Base-by-base conservation (phyloP, 1,284 basidiomycete genomes). In the Heliocybe sulcata region DNA sequence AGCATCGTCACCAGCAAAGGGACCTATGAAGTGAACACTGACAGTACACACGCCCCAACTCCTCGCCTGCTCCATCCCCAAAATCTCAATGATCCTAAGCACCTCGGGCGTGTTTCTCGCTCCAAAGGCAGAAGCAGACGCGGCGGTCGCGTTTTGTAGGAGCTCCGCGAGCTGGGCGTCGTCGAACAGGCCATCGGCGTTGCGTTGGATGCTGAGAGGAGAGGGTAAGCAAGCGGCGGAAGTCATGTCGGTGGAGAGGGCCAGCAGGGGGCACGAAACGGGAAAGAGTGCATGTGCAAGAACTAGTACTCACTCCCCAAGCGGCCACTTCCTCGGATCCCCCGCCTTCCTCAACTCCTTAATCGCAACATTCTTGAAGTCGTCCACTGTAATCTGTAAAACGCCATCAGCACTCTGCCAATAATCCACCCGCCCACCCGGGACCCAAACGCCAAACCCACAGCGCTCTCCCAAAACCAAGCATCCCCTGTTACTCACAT, bases 21-120 rank as follows among this genome's bases (percentile, higher is more conserved):
- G 23, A 35, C n/a, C 58, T n/a, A n/a, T 4, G 12, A 31, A 31
- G 12, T 6, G 29, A 56, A 63, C 77, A 57, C 61, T 42, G 8
- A 85, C 82, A 26, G 91, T 85, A 67, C 90, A 92, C 29, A 80
- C 74, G 29, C 85, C 85, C 89, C 90, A 93, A 25, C 65, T 69
- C 56, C 90, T 73, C 22, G 81, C 79, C 65, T 89, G 86, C 61
- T 81, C 74, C 47, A 92, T 89, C 2, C 81, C 80, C 65, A 92
- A 72, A 14, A 90, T 74, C 66, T 92, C 90, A 52, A 92, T 77
- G 38, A 88, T 72, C 33, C 81, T 79, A 62, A 93, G 72, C 31
- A 77, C 80, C 50, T 77, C 77, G 0, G 91, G 91, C 51, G 80
- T 83, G 22, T 87, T 84, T 12, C 85, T 77, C n/a, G 91, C 92